Conservation (phyloP, 139 green algal genomes). For the Trebouxia sp. region DNA sequence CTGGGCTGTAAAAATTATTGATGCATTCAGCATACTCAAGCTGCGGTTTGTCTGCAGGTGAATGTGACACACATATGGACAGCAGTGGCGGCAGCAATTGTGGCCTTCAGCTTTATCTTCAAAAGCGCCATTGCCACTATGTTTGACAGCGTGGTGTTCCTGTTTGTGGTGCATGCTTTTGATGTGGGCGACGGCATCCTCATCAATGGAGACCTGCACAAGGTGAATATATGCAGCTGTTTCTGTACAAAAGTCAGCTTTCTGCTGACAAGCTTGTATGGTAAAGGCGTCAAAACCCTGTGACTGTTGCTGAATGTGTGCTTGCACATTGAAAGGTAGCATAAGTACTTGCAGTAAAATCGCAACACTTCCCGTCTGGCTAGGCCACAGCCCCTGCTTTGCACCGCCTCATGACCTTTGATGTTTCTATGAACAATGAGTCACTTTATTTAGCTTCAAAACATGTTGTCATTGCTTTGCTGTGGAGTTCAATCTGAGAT, state of each 20-base stretch:
- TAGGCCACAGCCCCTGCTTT: too few species aligned
- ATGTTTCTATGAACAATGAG: background rate
- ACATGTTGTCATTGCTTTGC: background rate
- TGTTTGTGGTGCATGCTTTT: constrained; percentile 56
- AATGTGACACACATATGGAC: constrained; percentile 56
- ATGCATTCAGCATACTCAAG: too few species aligned
- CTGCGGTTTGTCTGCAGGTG: constrained; percentile 47
- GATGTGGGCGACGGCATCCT: constrained; percentile 53
- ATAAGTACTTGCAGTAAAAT: background rate
- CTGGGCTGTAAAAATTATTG: too few species aligned
- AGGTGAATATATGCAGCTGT: constrained; percentile 36
- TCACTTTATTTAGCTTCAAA: background rate
- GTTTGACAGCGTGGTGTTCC: constrained; percentile 49
- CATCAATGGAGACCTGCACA: constrained; percentile 32
- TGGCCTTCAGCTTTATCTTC: constrained; percentile 72
- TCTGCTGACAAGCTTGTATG: background rate
- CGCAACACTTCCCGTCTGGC: background rate
- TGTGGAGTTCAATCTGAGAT: too few species aligned
- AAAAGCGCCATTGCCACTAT: constrained; percentile 53
- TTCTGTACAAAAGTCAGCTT: background rate
- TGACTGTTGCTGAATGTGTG: background rate
- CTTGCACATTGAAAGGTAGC: background rate
- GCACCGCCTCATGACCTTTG: background rate
- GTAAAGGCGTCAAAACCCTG: background rate
- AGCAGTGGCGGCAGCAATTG: constrained; percentile 44